phyloP scores from a whole-genome alignment of 2,329 filamentous ascomycete species.

The Aspergillus sp. region DNA sequence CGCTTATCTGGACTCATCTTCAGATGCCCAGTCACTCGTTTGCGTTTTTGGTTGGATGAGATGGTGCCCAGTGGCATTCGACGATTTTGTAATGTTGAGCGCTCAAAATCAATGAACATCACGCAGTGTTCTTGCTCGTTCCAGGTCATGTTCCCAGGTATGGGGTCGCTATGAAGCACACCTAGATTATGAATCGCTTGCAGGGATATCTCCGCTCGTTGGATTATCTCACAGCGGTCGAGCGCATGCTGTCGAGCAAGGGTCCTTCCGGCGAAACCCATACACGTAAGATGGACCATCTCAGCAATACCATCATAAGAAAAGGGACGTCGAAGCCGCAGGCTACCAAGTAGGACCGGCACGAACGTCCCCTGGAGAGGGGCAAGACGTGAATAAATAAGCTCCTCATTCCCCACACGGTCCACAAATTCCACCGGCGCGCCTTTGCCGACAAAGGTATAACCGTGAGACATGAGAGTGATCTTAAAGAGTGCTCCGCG shows the following conservation, averaged over 20 bases:
- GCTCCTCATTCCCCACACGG: constrained; percentile 17
- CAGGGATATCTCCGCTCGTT: constrained; percentile 17
- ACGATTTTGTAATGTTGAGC: constrained; percentile 10
- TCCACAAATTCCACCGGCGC: constrained; percentile 17
- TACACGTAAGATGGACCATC: constrained; percentile 20
- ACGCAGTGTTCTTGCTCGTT: constrained; percentile 13
- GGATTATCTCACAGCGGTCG: constrained; percentile 5
- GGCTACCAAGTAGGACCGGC: constrained; percentile 23
- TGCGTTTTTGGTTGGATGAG: constrained; percentile 16
- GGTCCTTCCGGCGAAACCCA: constrained; percentile 17
- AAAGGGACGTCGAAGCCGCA: constrained; percentile 18
- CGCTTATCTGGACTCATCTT: constrained; percentile 1
- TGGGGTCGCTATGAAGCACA: constrained; percentile 19
- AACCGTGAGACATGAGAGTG: constrained; percentile 25
- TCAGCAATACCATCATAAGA: constrained; percentile 21
- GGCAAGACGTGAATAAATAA: constrained; percentile 20
- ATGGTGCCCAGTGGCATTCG: constrained; percentile 1
- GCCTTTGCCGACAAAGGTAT: constrained; percentile 28
- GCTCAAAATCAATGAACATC: constrained; percentile 21
- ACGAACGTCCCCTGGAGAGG: constrained; percentile 22
- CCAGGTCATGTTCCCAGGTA: constrained; percentile 17
- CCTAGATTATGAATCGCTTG: constrained; percentile 15
- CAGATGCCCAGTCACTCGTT: background rate
- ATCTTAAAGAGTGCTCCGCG: constrained; percentile 28
- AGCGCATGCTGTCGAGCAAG: constrained; percentile 12